A percentile compares a stretch with the other conserved stretches of the same genome.
phyloP scores from a whole-genome alignment of 1,139 yeast species.

The Debaryomycetaceae sp. region DNA sequence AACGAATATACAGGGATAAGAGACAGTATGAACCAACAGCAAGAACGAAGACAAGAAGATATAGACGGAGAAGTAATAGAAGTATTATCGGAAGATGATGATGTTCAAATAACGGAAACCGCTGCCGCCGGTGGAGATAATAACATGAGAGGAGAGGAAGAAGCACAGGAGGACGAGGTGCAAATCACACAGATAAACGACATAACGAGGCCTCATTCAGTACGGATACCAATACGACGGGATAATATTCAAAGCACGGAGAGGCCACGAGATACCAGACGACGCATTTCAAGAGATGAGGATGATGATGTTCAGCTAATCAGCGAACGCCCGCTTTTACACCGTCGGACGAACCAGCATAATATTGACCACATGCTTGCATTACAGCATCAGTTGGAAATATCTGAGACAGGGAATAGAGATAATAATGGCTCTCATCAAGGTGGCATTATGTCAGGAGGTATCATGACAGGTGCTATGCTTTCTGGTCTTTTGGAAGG shows the following conservation, averaged over 20 bases:
- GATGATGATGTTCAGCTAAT: slow-evolving; percentile 16
- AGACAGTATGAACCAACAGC: not conserved
- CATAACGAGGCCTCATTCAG: not conserved
- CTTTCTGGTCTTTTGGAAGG: slow-evolving; percentile 1
- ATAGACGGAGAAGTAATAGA: slow-evolving; percentile 9
- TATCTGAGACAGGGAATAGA: not conserved
- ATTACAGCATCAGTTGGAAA: slow-evolving; percentile 1
- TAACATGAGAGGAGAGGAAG: slow-evolving; percentile 2
- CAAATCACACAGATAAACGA: slow-evolving; percentile 8
- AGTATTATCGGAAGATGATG: slow-evolving; percentile 9
- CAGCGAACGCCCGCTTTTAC: slow-evolving; percentile 7
- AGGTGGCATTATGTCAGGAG: slow-evolving; percentile 1
- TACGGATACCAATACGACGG: slow-evolving; percentile 2
- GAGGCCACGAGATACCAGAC: slow-evolving; percentile 6
- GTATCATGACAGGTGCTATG: not conserved
- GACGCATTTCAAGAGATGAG: slow-evolving; percentile 3
- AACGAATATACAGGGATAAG: not conserved
- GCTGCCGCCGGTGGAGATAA: not conserved
- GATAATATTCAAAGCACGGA: slow-evolving; percentile 3
- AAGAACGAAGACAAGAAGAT: not conserved
- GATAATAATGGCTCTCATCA: not conserved
- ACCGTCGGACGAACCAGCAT: not conserved
- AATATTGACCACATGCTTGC: slow-evolving; percentile 1
- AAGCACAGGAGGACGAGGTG: slow-evolving; percentile 9
- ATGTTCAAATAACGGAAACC: slow-evolving; percentile 4